Percentiles rank a stretch among this genome's conserved stretches.
phyloP scores from a whole-genome alignment of 2,329 filamentous ascomycete genomes.

The Claviceps sp. region DNA sequence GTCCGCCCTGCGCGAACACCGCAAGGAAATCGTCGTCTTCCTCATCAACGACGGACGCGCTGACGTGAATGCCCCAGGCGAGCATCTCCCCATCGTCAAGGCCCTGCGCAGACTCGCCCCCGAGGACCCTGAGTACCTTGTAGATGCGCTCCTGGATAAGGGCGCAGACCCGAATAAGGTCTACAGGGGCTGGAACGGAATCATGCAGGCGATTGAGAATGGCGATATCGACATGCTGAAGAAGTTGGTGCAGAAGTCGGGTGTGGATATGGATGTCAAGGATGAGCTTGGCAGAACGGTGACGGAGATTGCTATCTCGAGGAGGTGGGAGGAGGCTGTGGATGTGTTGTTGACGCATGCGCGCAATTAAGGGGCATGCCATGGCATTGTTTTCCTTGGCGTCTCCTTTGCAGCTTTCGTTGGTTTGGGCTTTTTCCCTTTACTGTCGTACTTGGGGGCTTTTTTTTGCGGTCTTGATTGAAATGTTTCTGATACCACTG shows the following conservation, averaged over 20 bases:
- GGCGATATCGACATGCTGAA: slow-evolving; percentile 41
- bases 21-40: slow-evolving; percentile 45
- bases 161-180: slow-evolving; percentile 56
- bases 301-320: slow-evolving; percentile 41
- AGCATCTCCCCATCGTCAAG: slow-evolving; percentile 60
- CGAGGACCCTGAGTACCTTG: slow-evolving; percentile 39
- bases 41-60: slow-evolving; percentile 48
- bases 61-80: slow-evolving; percentile 53
- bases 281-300: slow-evolving; percentile 43
- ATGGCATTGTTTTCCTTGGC: too few species aligned
- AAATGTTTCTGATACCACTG: too few species aligned
- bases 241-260: slow-evolving; percentile 34
- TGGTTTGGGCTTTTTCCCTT: too few species aligned
- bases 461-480: too few species aligned
- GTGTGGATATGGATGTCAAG: slow-evolving; percentile 35
- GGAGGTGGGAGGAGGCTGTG: slow-evolving; percentile 45
- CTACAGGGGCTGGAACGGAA: slow-evolving; percentile 52
- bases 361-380: neutral
- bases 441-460: too few species aligned
- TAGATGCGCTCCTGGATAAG: slow-evolving; percentile 47
- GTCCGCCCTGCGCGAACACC: slow-evolving; percentile 50
- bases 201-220: slow-evolving; percentile 53
- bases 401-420: too few species aligned
- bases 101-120: slow-evolving; percentile 45
- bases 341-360: slow-evolving; percentile 31